Percentiles rank a stretch among this genome's conserved stretches.
Conservation (phyloP, 441 rosid species). For the Erodium texanum region DNA sequence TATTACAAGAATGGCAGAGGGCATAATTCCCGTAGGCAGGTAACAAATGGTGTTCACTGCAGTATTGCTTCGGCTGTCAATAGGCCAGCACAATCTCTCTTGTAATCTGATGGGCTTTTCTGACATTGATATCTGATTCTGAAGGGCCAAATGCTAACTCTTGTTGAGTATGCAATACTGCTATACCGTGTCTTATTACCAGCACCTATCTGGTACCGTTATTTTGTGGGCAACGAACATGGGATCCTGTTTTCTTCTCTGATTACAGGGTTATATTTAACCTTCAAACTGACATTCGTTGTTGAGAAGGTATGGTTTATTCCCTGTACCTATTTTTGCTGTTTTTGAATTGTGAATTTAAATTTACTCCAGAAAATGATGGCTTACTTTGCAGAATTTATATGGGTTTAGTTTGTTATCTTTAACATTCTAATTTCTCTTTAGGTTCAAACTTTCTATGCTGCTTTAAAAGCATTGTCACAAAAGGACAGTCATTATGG, state of each 20-base stretch:
- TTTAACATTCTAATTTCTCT: slow-evolving; percentile 11
- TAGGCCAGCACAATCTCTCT: not conserved
- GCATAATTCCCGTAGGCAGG: slow-evolving; percentile 53
- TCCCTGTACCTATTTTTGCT: too few relatives aligned
- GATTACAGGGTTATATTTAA: slow-evolving; percentile 53
- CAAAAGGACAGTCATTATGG: slow-evolving; percentile 59
- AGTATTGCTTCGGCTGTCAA: not conserved
- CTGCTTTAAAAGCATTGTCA: slow-evolving; percentile 44
- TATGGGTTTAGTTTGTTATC: not conserved
- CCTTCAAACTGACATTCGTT: slow-evolving; percentile 56
- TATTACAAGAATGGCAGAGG: slow-evolving; percentile 52
- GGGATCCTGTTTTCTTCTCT: slow-evolving; percentile 64
- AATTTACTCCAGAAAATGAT: slow-evolving; percentile 6
- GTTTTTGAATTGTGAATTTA: not conserved
- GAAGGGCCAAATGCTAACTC: slow-evolving; percentile 59
- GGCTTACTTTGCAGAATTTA: not conserved
- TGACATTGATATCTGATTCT: slow-evolving; percentile 12
- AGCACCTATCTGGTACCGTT: slow-evolving; percentile 64
- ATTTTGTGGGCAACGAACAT: slow-evolving; percentile 55
- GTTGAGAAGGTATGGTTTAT: slow-evolving; percentile 44
- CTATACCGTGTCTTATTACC: slow-evolving; percentile 55
- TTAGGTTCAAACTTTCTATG: slow-evolving; percentile 47
- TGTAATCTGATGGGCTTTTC: not conserved
- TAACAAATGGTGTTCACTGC: slow-evolving; percentile 7
- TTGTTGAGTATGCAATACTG: slow-evolving; percentile 47